Evolutionary conservation across 1,139 yeast species (phyloP).

Genomic region (Saccharomyces hybrid): DNA sequence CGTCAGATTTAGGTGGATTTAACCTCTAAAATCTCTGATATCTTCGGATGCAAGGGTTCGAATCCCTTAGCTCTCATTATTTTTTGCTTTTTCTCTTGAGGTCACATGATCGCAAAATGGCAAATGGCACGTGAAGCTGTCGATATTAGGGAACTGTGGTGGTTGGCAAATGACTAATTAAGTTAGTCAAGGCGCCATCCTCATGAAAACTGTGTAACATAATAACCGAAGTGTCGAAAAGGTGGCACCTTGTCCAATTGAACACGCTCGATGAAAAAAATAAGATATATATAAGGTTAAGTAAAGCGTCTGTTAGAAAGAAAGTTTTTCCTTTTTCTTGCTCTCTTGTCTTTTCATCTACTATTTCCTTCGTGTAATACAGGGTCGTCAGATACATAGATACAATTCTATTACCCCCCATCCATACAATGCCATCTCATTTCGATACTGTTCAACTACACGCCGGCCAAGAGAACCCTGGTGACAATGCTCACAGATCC

Average conservation of each 20-base stretch:
- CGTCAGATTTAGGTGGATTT: constrained; percentile 9
- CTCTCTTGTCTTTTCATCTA: not conserved
- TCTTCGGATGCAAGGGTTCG: constrained; percentile 10
- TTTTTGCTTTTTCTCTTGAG: not conserved
- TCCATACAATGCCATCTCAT: constrained; percentile 44
- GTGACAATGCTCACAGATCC: constrained; percentile 50
- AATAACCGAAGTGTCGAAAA: not conserved
- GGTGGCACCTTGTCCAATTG: not conserved
- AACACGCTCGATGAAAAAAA: not conserved
- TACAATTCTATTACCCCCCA: not conserved
- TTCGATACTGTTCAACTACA: constrained; percentile 91
- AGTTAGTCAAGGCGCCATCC: not conserved
- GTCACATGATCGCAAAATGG: not conserved
- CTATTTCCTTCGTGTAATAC: not conserved
- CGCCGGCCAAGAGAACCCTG: constrained; percentile 72
- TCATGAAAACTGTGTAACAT: not conserved
- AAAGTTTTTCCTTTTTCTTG: not conserved
- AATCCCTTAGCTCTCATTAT: constrained; percentile 9
- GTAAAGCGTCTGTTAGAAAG: not conserved
- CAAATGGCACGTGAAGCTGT: not conserved
- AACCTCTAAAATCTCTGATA: constrained; percentile 8
- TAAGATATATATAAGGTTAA: not conserved
- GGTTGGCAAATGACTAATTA: not conserved
- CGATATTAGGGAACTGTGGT: not conserved
- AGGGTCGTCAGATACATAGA: not conserved